A percentile compares a stretch with the other conserved stretches of the same genome.
phyloP scores from a whole-genome alignment of 306 rosid species.

The Purshia tridentata region DNA sequence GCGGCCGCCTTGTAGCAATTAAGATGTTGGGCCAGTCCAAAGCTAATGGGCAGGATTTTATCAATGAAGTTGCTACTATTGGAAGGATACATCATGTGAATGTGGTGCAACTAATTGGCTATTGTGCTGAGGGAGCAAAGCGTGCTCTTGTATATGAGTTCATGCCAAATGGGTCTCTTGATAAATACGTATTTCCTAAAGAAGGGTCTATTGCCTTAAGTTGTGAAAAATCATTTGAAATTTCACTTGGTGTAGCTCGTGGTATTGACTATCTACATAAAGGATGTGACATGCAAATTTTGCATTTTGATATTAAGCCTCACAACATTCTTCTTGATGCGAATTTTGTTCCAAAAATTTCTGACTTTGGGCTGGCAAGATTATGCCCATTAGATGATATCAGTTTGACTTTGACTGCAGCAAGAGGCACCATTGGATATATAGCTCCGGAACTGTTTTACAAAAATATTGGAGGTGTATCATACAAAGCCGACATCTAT shows the following conservation, averaged over 20 bases:
- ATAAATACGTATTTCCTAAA: slow-evolving; percentile 6
- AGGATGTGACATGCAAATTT: slow-evolving; percentile 15
- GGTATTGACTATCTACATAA: neutral
- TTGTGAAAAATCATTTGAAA: neutral
- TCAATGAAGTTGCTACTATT: slow-evolving; percentile 14
- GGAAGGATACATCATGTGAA: slow-evolving; percentile 11
- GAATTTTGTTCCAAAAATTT: slow-evolving; percentile 5
- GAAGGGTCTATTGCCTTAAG: neutral
- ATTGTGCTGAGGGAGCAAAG: slow-evolving; percentile 4
- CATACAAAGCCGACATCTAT: slow-evolving; percentile 10
- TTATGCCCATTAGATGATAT: neutral
- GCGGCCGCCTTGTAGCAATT: neutral
- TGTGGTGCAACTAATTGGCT: slow-evolving; percentile 13
- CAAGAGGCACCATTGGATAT: slow-evolving; percentile 13
- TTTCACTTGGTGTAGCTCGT: slow-evolving; percentile 10
- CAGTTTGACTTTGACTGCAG: neutral
- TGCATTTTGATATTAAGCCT: slow-evolving; percentile 18
- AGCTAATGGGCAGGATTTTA: slow-evolving; percentile 16
- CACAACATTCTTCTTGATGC: slow-evolving; percentile 18
- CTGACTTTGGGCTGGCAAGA: slow-evolving; percentile 8
- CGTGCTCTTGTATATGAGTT: neutral
- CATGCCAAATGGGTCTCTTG: slow-evolving; percentile 12
- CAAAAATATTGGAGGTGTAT: slow-evolving; percentile 1
- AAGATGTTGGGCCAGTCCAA: slow-evolving; percentile 2
- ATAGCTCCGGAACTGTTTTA: neutral